Base-by-base conservation (phyloP, 371 early-diverging fungal genomes). In the Funneliformis caledonium region DNA sequence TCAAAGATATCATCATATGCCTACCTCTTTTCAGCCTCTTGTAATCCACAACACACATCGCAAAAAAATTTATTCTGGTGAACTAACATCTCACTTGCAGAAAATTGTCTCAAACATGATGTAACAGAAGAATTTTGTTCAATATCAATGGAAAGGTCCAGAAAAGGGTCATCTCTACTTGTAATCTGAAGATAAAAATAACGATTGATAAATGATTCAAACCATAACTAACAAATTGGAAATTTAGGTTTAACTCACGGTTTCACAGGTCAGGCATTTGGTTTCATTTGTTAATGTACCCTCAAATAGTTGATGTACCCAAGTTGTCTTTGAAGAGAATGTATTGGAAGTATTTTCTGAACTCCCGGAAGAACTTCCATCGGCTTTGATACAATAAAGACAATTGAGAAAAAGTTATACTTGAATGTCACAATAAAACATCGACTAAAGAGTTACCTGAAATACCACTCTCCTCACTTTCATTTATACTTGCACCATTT, bases 41-140 rank as follows among this genome's bases (percentile, higher is more conserved):
- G 99, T 68, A 98, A 87, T 12, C 96, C 94, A 77, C 93, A 91
- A 82, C 99, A 98, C 42, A 89, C 92, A 86, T 98, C 98, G 84
- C 99, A 98, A 84, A 93, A 97, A 82, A 97, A 98, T 86, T 98
- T 98, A 90, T 98, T 95, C 83, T 96, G 94, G 82, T 96, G 94
- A 82, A 96, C 95, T 48, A 98, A 85, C 72, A 95, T 95, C 83
- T 98, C 99, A 68, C 92, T 93, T 4, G 94, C 94, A n/a, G 97
- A 96, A 84, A 97, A 98, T 84, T 96, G 96, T 42, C 96, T 87
- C 52, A 98, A 86, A 81, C 98, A 98, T 65, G 93, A 92, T 9
- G 96, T 94, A 16, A 98, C 92, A 0, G 97, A 97, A 1, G 97
- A 94, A 86, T 98, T 93, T 85, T 96, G 96, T 82, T 97, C 96